Conservation (phyloP, 441 rosid genomes). For the Erodium texanum region DNA sequence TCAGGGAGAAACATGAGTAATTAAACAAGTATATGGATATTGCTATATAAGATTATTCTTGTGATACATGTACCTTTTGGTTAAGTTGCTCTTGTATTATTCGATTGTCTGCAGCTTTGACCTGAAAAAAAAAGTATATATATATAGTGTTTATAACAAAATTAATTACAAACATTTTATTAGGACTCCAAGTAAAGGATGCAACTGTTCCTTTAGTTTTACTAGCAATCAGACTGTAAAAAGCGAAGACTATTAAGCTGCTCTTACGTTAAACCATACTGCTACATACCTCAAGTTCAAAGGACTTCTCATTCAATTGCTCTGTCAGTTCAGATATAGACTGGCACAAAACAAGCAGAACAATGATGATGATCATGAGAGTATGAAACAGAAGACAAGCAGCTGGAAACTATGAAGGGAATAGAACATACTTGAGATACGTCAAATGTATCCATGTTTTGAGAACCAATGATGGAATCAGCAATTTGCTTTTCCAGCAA, state of each 20-base stretch:
- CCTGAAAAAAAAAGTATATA: too few relatives aligned
- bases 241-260: background rate
- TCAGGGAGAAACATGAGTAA: background rate
- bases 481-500: constrained; percentile 70
- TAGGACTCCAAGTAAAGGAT: too few relatives aligned
- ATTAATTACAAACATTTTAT: too few relatives aligned
- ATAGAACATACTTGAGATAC: constrained; percentile 44
- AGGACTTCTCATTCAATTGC: constrained; percentile 84
- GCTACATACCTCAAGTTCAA: constrained; percentile 80
- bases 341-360: constrained; percentile 33
- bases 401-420: constrained; percentile 2
- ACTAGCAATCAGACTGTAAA: background rate
- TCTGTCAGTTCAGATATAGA: constrained; percentile 60
- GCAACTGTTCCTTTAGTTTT: too few relatives aligned
- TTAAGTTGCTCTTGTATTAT: constrained; percentile 86
- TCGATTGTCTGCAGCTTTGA: constrained; percentile 86
- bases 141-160: too few relatives aligned
- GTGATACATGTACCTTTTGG: constrained; percentile 50
- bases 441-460: constrained; percentile 55
- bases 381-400: constrained; percentile 3
- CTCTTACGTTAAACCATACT: too few relatives aligned
- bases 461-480: constrained; percentile 50
- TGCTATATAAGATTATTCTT: background rate
- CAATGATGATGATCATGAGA: constrained; percentile 15
- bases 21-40: background rate